Percentiles rank a stretch among this genome's conserved stretches.
Evolutionary conservation across 164 flowering plant species (phyloP).

Genomic region (Litsea cubeba): DNA sequence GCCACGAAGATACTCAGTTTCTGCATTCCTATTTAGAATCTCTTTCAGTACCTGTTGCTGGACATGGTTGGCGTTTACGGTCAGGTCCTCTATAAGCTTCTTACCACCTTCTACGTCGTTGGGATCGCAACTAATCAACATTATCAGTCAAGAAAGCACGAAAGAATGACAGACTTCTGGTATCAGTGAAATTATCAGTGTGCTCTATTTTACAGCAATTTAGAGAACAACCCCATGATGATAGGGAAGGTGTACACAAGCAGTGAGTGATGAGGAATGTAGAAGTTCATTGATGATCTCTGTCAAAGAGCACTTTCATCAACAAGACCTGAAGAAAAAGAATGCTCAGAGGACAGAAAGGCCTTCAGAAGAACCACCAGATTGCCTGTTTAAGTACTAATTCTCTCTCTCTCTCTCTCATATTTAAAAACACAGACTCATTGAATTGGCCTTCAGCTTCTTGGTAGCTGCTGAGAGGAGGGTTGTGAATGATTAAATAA

Average conservation of each 20-base stretch:
- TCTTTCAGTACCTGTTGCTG: conserved; percentile 41
- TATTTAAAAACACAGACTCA: conserved; percentile 7
- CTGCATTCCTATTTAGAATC: conserved; percentile 39
- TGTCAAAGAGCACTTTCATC: not conserved
- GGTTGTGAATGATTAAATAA: conserved; percentile 30
- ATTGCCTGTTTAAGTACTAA: conserved; percentile 6
- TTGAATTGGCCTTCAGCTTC: conserved; percentile 21
- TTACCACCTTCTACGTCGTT: conserved; percentile 38
- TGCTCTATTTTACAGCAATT: not conserved
- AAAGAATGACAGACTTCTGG: not conserved
- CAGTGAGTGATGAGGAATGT: not conserved
- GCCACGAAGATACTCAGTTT: conserved; percentile 39
- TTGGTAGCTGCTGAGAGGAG: conserved; percentile 25
- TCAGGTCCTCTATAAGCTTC: conserved; percentile 46
- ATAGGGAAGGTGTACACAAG: not conserved
- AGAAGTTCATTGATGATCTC: not conserved
- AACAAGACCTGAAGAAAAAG: conserved; percentile 7
- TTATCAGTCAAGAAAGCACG: conserved; percentile 7
- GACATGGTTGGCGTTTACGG: conserved; percentile 33
- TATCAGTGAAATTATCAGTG: not conserved
- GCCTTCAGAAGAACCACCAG: conserved; percentile 18
- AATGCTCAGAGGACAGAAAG: conserved; percentile 14
- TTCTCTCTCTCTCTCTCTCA: conserved; percentile 5
- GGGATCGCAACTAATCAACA: conserved; percentile 45
- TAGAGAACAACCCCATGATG: not conserved